Evolutionary conservation across 768 basidiomycete genomes (phyloP).

Genomic region (Hortiboletus campestris): DNA sequence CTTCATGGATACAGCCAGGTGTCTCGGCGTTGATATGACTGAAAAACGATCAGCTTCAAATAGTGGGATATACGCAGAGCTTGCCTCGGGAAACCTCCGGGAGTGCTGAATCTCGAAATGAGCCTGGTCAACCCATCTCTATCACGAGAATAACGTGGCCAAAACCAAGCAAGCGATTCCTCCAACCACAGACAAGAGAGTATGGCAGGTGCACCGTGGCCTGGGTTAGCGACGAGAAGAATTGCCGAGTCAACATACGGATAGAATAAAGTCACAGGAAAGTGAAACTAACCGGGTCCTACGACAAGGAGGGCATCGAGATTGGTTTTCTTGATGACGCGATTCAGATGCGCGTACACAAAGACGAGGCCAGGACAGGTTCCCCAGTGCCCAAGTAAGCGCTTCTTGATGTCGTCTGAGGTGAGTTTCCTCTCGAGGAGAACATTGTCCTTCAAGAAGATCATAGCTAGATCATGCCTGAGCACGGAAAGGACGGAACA

Average conservation of each 20-base stretch:
- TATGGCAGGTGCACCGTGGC: constrained; percentile 85
- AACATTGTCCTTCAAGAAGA: constrained; percentile 75
- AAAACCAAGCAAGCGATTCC: constrained; percentile 60
- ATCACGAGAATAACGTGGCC: constrained; percentile 57
- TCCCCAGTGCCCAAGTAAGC: constrained; percentile 83
- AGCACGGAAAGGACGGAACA: background rate
- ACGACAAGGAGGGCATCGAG: constrained; percentile 74
- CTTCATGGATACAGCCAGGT: constrained; percentile 90
- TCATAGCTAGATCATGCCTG: constrained; percentile 56
- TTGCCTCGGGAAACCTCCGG: constrained; percentile 80
- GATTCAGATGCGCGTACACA: constrained; percentile 69
- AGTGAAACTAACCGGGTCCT: constrained; percentile 56
- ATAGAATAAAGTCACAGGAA: background rate
- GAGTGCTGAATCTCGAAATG: constrained; percentile 72
- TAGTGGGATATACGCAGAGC: constrained; percentile 4
- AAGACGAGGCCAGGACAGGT: constrained; percentile 78
- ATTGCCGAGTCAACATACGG: background rate
- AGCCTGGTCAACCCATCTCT: constrained; percentile 61
- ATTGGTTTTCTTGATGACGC: constrained; percentile 57
- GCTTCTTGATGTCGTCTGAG: constrained; percentile 73
- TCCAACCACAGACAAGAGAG: constrained; percentile 88
- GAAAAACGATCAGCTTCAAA: background rate
- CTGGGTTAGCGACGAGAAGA: constrained; percentile 23
- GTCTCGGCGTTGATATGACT: constrained; percentile 82
- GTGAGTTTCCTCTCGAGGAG: constrained; percentile 59